Evolutionary conservation across 805 yeast species (phyloP).

Genomic region (Zygosaccharomyces lentus): DNA sequence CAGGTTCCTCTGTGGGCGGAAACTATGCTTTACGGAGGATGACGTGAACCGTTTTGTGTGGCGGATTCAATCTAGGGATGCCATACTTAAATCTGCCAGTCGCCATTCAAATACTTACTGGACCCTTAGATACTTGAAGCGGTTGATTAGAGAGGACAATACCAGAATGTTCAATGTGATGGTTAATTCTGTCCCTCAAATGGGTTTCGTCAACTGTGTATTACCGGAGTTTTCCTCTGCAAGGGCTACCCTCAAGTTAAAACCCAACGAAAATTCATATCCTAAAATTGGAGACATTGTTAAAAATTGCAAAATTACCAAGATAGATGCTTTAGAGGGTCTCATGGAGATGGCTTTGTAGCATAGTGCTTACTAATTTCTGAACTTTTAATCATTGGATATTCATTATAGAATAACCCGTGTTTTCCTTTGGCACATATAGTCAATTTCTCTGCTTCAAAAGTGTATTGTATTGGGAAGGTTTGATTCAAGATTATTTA

Average conservation of each 20-base stretch:
- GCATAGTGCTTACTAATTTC: neutral
- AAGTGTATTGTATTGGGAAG: too few relatives aligned
- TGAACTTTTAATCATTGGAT: neutral
- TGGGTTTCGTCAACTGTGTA: constrained; percentile 35
- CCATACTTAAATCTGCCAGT: constrained; percentile 34
- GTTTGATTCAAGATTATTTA: too few relatives aligned
- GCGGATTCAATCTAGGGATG: constrained; percentile 45
- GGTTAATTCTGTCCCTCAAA: constrained; percentile 41
- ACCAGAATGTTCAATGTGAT: constrained; percentile 32
- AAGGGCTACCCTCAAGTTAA: constrained; percentile 31
- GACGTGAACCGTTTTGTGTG: constrained; percentile 38
- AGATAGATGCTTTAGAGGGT: constrained; percentile 44
- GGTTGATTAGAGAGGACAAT: constrained; percentile 12
- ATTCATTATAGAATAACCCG: too few relatives aligned
- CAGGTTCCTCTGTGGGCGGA: constrained; percentile 34
- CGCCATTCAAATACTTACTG: constrained; percentile 37
- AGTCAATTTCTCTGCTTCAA: too few relatives aligned
- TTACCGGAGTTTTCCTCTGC: constrained; percentile 31
- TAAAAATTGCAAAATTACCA: constrained; percentile 38
- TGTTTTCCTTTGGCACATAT: too few relatives aligned
- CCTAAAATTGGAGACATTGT: constrained; percentile 45
- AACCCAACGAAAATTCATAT: constrained; percentile 20
- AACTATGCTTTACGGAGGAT: constrained; percentile 31
- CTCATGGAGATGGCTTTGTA: constrained; percentile 30
- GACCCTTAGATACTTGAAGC: constrained; percentile 31